Evolutionary conservation across 345 rosid species (phyloP).

Genomic region (Euclidium syriacum): DNA sequence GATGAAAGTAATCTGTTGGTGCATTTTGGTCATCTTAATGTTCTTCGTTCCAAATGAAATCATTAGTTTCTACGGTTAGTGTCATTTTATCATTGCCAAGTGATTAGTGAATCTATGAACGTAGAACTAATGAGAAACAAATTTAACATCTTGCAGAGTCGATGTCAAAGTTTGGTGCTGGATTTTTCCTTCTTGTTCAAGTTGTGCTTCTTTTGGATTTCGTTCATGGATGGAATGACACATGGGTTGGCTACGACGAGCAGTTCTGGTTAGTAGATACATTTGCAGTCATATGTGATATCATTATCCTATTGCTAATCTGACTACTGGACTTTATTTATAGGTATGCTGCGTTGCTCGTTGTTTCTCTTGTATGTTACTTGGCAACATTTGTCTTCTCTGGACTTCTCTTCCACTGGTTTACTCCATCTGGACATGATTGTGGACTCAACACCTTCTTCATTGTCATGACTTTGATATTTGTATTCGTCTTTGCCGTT

Average conservation of each 20-base stretch:
- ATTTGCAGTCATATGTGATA: neutral
- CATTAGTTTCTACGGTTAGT: slow-evolving; percentile 80
- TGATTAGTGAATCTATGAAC: neutral
- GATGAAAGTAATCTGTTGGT: slow-evolving; percentile 90
- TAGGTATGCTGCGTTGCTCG: slow-evolving; percentile 81
- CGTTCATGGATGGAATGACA: slow-evolving; percentile 99
- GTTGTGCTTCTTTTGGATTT: slow-evolving; percentile 98
- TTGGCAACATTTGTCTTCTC: slow-evolving; percentile 80
- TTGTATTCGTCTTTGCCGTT: slow-evolving; percentile 63
- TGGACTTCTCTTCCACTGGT: slow-evolving; percentile 95
- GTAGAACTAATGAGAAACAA: neutral
- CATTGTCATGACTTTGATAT: slow-evolving; percentile 64
- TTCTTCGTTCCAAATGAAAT: slow-evolving; percentile 93
- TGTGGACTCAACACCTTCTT: slow-evolving; percentile 96
- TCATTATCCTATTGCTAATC: neutral
- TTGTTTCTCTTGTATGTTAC: slow-evolving; percentile 84
- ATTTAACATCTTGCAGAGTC: slow-evolving; percentile 49
- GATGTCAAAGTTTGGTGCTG: slow-evolving; percentile 90
- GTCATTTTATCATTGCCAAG: neutral
- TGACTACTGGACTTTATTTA: neutral
- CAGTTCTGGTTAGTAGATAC: slow-evolving; percentile 83
- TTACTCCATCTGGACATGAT: slow-evolving; percentile 94
- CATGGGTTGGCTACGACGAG: slow-evolving; percentile 94
- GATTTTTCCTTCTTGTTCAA: slow-evolving; percentile 93
- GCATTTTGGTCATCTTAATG: slow-evolving; percentile 79